These are phyloP conservation scores for Taphrina confusa DNA, from an alignment of 1,139 yeast genomes.

Conservation along the genomic window DNA sequence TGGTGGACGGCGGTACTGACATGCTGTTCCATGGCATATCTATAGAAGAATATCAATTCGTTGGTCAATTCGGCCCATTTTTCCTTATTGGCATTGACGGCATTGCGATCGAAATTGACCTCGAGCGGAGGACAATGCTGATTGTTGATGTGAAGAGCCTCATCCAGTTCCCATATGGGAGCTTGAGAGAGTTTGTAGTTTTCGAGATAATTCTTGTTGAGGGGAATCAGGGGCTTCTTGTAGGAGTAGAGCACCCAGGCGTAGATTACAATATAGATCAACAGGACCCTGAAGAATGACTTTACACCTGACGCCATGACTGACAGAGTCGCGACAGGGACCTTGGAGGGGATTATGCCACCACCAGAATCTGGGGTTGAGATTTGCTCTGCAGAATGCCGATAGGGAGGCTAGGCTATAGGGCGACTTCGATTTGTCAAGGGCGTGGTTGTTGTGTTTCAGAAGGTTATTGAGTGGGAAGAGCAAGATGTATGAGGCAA, in stretches of 20 bases:
- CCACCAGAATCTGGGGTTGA: no score
- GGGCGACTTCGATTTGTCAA: no score
- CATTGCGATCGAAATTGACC: conserved; percentile 4
- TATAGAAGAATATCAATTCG: not conserved
- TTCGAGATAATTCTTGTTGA: conserved; percentile 4
- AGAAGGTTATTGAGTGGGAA: no score
- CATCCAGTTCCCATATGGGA: conserved; percentile 14
- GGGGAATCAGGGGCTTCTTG: conserved; percentile 9
- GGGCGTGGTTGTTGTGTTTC: no score
- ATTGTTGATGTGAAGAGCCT: conserved; percentile 1
- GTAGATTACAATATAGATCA: not conserved
- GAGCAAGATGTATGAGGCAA: no score
- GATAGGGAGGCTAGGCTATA: no score
- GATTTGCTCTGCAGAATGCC: no score
- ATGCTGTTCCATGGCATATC: not conserved
- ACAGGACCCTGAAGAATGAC: conserved; percentile 5
- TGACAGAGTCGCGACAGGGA: no score
- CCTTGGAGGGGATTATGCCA: no score
- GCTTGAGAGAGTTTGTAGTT: not conserved
- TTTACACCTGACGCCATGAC: not conserved
- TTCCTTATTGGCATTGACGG: conserved; percentile 2
- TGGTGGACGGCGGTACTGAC: conserved; percentile 1
- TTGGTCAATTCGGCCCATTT: not conserved
- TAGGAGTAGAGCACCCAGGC: conserved; percentile 8
- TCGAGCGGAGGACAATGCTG: conserved; percentile 3